Evolutionary conservation across 805 yeast genomes (phyloP).

Genomic region (Huiozyma naganishii): DNA sequence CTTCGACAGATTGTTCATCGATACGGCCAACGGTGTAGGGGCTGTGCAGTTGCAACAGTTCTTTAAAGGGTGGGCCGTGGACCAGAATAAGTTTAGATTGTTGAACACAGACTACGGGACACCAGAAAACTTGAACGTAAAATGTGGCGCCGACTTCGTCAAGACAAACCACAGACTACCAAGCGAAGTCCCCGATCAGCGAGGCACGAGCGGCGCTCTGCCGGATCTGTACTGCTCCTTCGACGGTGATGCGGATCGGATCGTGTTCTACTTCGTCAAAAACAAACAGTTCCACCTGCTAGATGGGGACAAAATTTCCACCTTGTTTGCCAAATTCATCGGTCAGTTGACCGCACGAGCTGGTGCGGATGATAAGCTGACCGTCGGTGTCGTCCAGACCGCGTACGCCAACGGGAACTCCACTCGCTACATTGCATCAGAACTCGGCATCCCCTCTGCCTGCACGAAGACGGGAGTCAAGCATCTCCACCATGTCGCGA

Average conservation of each 20-base stretch:
- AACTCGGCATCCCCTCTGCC: constrained; percentile 62
- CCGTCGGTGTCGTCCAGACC: constrained; percentile 86
- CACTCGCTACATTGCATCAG: constrained; percentile 54
- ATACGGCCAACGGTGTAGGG: constrained; percentile 96
- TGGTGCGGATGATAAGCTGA: constrained; percentile 28
- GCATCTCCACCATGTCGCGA: constrained; percentile 84
- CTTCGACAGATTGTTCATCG: constrained; percentile 45
- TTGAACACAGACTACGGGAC: constrained; percentile 44
- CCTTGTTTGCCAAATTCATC: constrained; percentile 65
- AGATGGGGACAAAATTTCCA: constrained; percentile 92
- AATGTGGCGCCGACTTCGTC: constrained; percentile 94
- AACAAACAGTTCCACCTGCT: constrained; percentile 39
- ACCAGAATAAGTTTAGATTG: constrained; percentile 30
- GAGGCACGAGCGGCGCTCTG: constrained; percentile 25
- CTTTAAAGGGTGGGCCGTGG: constrained; percentile 25
- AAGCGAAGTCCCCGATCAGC: constrained; percentile 24
- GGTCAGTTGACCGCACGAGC: constrained; percentile 40
- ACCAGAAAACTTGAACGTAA: constrained; percentile 54
- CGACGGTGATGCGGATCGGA: constrained; percentile 96
- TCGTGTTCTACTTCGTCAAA: constrained; percentile 59
- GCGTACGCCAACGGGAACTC: constrained; percentile 97
- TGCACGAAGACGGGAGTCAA: constrained; percentile 96
- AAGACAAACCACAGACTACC: constrained; percentile 83
- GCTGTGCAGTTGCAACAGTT: constrained; percentile 57
- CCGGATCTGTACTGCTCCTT: constrained; percentile 62